Evolutionary conservation across 306 rosid species (phyloP).

Genomic region (Cyclanthera cordifolia): DNA sequence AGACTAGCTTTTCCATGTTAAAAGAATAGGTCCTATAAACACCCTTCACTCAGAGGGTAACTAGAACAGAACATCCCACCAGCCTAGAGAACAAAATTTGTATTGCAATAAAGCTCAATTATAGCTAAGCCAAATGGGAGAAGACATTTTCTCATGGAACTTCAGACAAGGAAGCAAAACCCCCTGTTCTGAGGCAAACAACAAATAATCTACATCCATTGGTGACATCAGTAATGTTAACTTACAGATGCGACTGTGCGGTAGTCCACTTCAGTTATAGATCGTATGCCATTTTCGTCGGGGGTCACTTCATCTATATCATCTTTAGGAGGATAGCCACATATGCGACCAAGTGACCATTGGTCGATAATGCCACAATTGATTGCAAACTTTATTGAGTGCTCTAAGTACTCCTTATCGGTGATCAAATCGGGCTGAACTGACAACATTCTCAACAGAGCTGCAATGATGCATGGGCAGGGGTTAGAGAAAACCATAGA

Average conservation of each 20-base stretch:
- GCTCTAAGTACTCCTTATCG: conserved; percentile 67
- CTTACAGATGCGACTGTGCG: conserved; percentile 43
- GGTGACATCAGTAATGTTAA: conserved; percentile 9
- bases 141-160: neutral
- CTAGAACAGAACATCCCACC: neutral
- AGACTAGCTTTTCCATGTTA: neutral
- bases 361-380: conserved; percentile 80
- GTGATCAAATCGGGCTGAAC: conserved; percentile 59
- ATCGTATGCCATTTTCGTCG: conserved; percentile 58
- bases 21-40: neutral
- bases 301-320: conserved; percentile 45
- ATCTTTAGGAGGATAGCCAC: conserved; percentile 67
- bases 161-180: neutral
- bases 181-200: conserved; percentile 19
- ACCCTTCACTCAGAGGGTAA: neutral
- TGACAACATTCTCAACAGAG: conserved; percentile 66
- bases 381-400: conserved; percentile 61
- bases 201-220: conserved; percentile 24
- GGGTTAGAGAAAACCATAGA: conserved; percentile 11
- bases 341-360: conserved; percentile 51
- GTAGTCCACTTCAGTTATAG: conserved; percentile 51
- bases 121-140: neutral
- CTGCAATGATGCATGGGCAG: conserved; percentile 33
- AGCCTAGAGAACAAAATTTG: conserved; percentile 26
- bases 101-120: conserved; percentile 18